phyloP scores from a whole-genome alignment of 2,329 filamentous ascomycete species.

The Aspergillus unguis region DNA sequence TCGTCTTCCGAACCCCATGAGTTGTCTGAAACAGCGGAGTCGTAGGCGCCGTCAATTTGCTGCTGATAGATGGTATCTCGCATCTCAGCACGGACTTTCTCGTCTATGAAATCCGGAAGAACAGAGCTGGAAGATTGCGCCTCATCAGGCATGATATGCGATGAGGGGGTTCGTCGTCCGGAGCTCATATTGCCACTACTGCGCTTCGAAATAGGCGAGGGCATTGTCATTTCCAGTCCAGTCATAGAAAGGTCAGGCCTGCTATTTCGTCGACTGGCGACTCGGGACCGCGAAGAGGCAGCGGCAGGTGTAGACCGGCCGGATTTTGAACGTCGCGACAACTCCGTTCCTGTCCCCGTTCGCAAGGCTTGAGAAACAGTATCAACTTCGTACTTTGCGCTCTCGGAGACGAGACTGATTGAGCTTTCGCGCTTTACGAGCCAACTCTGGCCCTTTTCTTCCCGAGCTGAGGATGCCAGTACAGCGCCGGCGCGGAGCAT shows the following conservation, averaged over 20 bases:
- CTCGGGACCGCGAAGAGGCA: conserved; percentile 34
- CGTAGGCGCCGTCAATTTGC: conserved; percentile 17
- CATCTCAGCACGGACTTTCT: conserved; percentile 40
- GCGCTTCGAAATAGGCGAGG: neutral
- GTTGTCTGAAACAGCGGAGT: conserved; percentile 12
- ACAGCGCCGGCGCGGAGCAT: conserved; percentile 57
- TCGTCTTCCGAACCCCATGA: conserved; percentile 20
- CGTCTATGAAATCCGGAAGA: conserved; percentile 52
- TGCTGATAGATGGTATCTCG: conserved; percentile 27
- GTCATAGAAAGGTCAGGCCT: conserved; percentile 19
- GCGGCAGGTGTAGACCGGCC: conserved; percentile 35
- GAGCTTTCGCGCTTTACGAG: conserved; percentile 55
- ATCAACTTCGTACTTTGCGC: conserved; percentile 31
- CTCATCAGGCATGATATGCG: conserved; percentile 1
- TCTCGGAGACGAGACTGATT: conserved; percentile 49
- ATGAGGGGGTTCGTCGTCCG: neutral
- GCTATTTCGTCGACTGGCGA: conserved; percentile 32
- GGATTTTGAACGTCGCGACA: conserved; percentile 30
- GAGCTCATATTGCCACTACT: neutral
- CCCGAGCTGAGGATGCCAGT: conserved; percentile 55
- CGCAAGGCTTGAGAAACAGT: conserved; percentile 17
- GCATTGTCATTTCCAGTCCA: conserved; percentile 14
- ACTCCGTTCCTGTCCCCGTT: conserved; percentile 25
- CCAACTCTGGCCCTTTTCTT: conserved; percentile 63
- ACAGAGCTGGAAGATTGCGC: conserved; percentile 16